Base-by-base conservation (phyloP, 208 protist species). In the Strigomonas culicis region DNA sequence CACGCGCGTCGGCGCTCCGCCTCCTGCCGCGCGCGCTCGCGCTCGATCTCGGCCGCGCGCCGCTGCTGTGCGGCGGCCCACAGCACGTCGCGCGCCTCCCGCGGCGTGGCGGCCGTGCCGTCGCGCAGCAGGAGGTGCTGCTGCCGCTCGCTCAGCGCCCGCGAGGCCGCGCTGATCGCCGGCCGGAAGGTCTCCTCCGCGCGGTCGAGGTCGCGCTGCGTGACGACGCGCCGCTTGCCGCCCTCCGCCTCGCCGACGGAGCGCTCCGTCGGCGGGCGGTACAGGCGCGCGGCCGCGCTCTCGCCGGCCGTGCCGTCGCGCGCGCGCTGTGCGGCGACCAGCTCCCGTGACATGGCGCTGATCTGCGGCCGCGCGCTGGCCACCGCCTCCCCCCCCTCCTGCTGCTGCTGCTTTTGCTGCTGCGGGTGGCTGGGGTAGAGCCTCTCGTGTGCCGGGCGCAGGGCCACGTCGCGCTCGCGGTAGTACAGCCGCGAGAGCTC, bases 21-120 rank as follows among this genome's bases (percentile, higher is more conserved):
- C 28, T 59, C 68, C 27, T 65, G 49, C 75, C 77, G 28, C 11
- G 44, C 74, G 7, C 67, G 75, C 17, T 68, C 7, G 36, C 57
- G 66, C 21, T 53, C 44, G 30, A 79, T 43, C 39, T 79, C 77
- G 15, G 75, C 77, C 50, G 78, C 75, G 24, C 63, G 77, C 15
- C 74, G 78, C 55, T 73, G 66, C 59, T 88, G 70, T 32, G 82
- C 75, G 43, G 79, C 74, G 30, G 66, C 69, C 86, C 86, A 93
- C 27, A 88, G 74, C 55, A 88, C 58, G 60, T 74, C 70, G 34
- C 82, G 77, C 31, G 80, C 80, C 70, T 81, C 82, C 4, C 62
- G 70, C 17, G 51, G 56, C 25, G 21, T 84, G 32, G 66, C 60
- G 10, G 74, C 76, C 32, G 64, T 47, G 11, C 82, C 80, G 68